phyloP scores from a whole-genome alignment of 805 yeast genomes.

The Sugiyamaella chiloensis region DNA sequence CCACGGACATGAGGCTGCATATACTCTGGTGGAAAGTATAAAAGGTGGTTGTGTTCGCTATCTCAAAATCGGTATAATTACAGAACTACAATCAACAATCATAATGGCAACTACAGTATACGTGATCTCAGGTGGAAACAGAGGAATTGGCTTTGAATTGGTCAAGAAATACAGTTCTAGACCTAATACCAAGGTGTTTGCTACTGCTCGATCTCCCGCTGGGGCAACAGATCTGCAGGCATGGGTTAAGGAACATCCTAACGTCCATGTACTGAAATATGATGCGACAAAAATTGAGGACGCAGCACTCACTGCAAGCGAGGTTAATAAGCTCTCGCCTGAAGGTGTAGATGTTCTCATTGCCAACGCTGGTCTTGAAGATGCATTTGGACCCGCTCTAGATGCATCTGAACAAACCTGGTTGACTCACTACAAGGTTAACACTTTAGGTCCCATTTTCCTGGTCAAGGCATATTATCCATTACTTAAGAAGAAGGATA shows the following conservation, averaged over 20 bases:
- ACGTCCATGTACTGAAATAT: conserved; percentile 27
- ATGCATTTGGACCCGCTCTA: conserved; percentile 9
- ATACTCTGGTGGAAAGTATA: too few species aligned
- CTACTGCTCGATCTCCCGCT: conserved; percentile 21
- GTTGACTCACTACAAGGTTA: conserved; percentile 24
- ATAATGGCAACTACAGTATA: conserved; percentile 28
- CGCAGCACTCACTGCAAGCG: background rate
- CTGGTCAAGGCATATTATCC: conserved; percentile 25
- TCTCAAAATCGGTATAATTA: too few species aligned
- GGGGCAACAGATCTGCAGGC: conserved; percentile 16
- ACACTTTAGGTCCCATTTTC: conserved; percentile 29
- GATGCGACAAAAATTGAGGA: conserved; percentile 17
- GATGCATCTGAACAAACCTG: conserved; percentile 12
- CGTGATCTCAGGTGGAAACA: conserved; percentile 35
- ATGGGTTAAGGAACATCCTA: conserved; percentile 15
- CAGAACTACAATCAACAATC: too few species aligned
- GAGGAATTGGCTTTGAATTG: conserved; percentile 38
- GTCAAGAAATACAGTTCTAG: conserved; percentile 28
- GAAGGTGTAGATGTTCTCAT: conserved; percentile 2
- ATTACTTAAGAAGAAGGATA: conserved; percentile 21
- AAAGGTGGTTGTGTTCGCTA: too few species aligned
- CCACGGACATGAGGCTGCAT: too few species aligned
- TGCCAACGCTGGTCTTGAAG: conserved; percentile 5
- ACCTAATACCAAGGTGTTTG: conserved; percentile 28
- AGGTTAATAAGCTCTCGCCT: background rate